Evolutionary conservation across 371 early-diverging fungal species (phyloP), one percentile per base, ranked within the genome.

Genomic region (Umbelopsis sp.): DNA sequence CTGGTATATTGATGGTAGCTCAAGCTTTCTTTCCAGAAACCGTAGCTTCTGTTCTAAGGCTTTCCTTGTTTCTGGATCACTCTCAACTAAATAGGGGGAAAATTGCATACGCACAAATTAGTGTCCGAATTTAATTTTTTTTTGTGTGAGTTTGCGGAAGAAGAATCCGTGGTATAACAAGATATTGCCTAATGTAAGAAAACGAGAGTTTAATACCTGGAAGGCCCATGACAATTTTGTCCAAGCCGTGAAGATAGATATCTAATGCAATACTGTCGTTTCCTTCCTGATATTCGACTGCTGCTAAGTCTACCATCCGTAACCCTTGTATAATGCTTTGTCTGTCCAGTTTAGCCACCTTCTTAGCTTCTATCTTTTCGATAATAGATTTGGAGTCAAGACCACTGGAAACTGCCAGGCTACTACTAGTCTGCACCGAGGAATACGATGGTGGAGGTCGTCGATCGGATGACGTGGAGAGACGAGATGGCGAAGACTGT

Each of bases 161-260:
- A 1, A 41, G 41, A 41, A 41, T 41, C 41, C 41, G 48, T 48
- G 35, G 57, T 8, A 35, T 57, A 7, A 57, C 16, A 57, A 10
- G 35, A 57, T 32, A 35, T 35, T 35, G 5, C 11, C 16, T n/a
- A 57, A 14, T 11, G 16, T 35, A 57, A 5, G 12, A n/a, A 57
- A 18, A 57, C 14, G 32, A 18, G 35, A 11, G n/a, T 24, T 32
- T 35, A 12, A n/a, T 57, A 57, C 57, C 57, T 35, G 57, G 57
- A 9, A 57, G 37, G 32, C 57, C 57, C 57, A 57, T 57, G 57
- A 57, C 57, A 6, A 57, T 57, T 32, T 57, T 57, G 35, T 57
- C 57, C 35, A 57, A 35, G n/a, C 57, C 57, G 29, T 57, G 57
- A 18, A 57, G 57, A 57, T 57, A 57, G 35, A 57, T 57, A 57